phyloP scores from a whole-genome alignment of 2,329 filamentous ascomycete species.

The Talaromyces sp. region DNA sequence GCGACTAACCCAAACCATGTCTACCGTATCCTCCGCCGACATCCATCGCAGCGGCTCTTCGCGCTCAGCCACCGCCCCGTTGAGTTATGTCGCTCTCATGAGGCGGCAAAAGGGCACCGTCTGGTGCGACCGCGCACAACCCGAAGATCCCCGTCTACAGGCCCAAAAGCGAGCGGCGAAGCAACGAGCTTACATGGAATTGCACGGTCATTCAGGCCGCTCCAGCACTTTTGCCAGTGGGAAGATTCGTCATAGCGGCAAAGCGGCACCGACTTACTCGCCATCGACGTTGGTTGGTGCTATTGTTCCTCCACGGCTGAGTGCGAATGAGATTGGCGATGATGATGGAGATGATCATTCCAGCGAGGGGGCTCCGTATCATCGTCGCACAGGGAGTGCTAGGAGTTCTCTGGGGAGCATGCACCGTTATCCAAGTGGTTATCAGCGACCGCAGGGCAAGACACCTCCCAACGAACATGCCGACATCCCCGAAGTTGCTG shows the following conservation, averaged over 20 bases:
- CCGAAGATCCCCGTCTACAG: conserved; percentile 79
- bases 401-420: conserved; percentile 55
- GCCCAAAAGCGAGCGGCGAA: conserved; percentile 85
- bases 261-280: conserved; percentile 70
- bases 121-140: conserved; percentile 93
- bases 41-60: conserved; percentile 74
- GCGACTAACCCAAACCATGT: conserved; percentile 27
- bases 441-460: conserved; percentile 42
- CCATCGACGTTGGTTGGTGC: conserved; percentile 71
- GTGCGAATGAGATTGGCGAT: conserved; percentile 91
- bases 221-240: conserved; percentile 64
- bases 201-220: conserved; percentile 64
- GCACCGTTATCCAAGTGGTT: conserved; percentile 44
- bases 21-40: conserved; percentile 28
- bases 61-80: conserved; percentile 62
- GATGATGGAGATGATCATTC: conserved; percentile 64
- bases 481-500: conserved; percentile 42
- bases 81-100: conserved; percentile 94
- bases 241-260: conserved; percentile 86
- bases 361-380: conserved; percentile 27
- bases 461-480: conserved; percentile 50
- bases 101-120: conserved; percentile 96
- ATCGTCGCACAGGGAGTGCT: conserved; percentile 57
- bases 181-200: conserved; percentile 78
- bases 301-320: conserved; percentile 85